Evolutionary conservation across 768 basidiomycete species (phyloP), one percentile per base, ranked within the genome.

Genomic region (Serendipita indica): DNA sequence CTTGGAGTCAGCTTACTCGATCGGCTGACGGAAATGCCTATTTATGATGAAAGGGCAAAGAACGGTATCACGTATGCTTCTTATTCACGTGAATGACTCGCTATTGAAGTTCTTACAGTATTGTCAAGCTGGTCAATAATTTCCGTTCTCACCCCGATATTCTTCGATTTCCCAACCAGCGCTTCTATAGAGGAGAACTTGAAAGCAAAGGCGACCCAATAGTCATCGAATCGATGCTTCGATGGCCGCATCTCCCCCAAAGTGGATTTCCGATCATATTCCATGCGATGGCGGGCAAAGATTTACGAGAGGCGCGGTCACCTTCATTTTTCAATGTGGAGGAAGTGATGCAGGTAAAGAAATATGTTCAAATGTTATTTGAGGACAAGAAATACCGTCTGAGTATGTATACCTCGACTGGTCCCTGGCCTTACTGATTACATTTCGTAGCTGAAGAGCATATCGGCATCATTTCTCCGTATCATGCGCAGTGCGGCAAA

Each of bases 71-170:
- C 71, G 74, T 74, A 56, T 60, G 70, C 63, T 30, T 3, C 6
- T 2, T n/a, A 35, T 54, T 13, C 58, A 30, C 39, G 27, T 25
- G 1, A 25, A 25, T 14, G 3, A 20, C 18, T 35, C 5, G 22
- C 32, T 30, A 5, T 32, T 28, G 22, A 13, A 20, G 14, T 22
- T 12, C 33, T 60, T 13, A 3, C 57, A 81, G 80, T 6, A 73
- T 79, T 62, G 77, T 79, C 18, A 80, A 81, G 65, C 70, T 83
- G 6, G 64, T 78, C 39, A 79, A 79, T 66, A 79, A 81, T 66
- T 82, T 77, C 70, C 65, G 80, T 7, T 80, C 77, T 2, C 80
- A 83, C 62, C 68, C 69, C 2, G 71, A 71, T 6, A 83, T 84
- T 45, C 67, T 83, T 20, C 59, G 70, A 2, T 82, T 77, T 67